Evolutionary conservation across 1,139 yeast species (phyloP), one percentile per base, ranked within the genome.

Genomic region (Yarrowia galli): DNA sequence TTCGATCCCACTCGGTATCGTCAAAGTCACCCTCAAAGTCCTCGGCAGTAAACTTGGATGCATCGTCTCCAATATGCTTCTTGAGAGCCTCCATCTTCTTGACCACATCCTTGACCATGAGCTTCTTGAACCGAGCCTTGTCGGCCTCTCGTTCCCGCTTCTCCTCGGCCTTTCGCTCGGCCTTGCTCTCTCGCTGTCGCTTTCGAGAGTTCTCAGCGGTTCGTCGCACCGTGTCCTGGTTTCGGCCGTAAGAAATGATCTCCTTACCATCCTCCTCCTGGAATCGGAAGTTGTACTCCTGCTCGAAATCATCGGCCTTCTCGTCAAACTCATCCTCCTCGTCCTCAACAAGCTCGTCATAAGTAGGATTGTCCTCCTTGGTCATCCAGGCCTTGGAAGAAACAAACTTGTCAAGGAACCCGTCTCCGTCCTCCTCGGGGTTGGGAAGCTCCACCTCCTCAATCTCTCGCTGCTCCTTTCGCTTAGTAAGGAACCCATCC

Each of bases 211-310:
- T 87, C 69, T 89, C 84, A 66, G 87, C 88, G 25, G 89, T 86
- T 76, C 99, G 85, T 80, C 99, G 88, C 74, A 92, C 83, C 0
- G 98, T 92, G 35, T 96, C 97, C 77, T 92, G 97, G 71, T 85
- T 90, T 84, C 99, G 92, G 5, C 99, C 98, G 80, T 95, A 96
- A n/a, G 97, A 89, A 40, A 92, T 89, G 77, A 96, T 91, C 75
- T 95, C 98, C 0, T 95, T 91, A 12, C 97, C 85, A 72, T 87
- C 87, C 16, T 97, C 92, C 74, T 95, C 98, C 78, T 96, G 99
- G 76, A 86, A 95, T 76, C 99, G 85, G 83, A 93, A 93, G 75
- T 96, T 96, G 80, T 93, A 95, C 0, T 97, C 98, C 70, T 87
- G 86, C 78, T 96, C 99, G 74, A 92, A 92, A 73, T 87, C 82